Evolutionary conservation across 2,329 filamentous ascomycete species (phyloP), one percentile per base, ranked within the genome.

Genomic region (Paecilomyces sp.): DNA sequence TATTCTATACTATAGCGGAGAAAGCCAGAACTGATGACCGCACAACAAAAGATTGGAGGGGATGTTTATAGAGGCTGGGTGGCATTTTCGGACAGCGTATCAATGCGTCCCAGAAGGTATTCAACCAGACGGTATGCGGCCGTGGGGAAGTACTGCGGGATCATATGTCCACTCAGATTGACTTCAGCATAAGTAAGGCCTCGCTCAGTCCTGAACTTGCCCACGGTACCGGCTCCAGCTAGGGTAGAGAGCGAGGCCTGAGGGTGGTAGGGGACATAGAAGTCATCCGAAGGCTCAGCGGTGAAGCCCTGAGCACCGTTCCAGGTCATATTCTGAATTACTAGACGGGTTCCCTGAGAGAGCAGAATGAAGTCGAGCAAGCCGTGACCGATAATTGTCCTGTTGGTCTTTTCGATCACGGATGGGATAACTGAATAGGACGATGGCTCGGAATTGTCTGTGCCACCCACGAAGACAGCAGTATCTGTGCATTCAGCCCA

Each of bases 271-370:
- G 63, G 60, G 3, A 65, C 62, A 57, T 70, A 90, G 68, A 90
- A 87, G 1, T 86, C 84, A 57, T 85, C 81, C 1, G 70, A 70
- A 0, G 89, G 90, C 0, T 76, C 72, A 1, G 72, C 70, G 63
- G 86, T 83, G 78, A 93, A 92, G 0, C 90, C 90, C 57, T 88
- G 83, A 52, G 80, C 71, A 3, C 89, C 89, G 60, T 85, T 84
- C 85, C 86, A 93, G 0, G 88, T 92, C 86, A 92, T 90, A 76
- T 92, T 92, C 70, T 93, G 89, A 60, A 92, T 86, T 1, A 83
- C 82, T 6, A 91, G 77, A 1, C 93, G 78, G 0, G 88, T 88
- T 15, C 89, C 89, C 70, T 89, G 88, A 67, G 81, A 78, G 25
- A 88, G 77, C 9, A 91, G 80, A 61, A 89, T 81, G 68, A 82